phyloP scores from a whole-genome alignment of 768 basidiomycete species.

The Hygrocybe punicea region DNA sequence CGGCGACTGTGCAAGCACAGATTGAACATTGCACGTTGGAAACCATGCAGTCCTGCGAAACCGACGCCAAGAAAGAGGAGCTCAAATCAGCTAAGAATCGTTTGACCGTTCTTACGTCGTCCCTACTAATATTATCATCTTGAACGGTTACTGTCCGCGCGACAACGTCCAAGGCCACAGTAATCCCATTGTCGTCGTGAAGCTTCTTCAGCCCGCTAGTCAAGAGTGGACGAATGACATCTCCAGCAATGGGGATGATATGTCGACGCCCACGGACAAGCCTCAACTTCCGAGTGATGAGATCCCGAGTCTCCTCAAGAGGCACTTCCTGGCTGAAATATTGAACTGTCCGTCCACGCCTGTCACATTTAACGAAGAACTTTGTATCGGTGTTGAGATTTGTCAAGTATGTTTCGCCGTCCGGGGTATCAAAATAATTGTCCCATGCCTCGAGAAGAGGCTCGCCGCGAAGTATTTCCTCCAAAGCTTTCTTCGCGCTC shows the following conservation, averaged over 20 bases:
- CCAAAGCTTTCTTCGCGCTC: constrained; percentile 36
- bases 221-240: constrained; percentile 33
- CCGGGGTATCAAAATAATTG: constrained; percentile 43
- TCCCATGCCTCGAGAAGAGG: constrained; percentile 43
- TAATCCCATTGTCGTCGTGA: constrained; percentile 38
- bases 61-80: not conserved
- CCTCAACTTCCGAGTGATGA: constrained; percentile 35
- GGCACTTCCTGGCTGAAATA: constrained; percentile 37
- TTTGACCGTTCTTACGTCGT: constrained; percentile 29
- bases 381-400: constrained; percentile 32
- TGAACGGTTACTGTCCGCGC: constrained; percentile 40
- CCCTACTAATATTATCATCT: constrained; percentile 35
- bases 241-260: constrained; percentile 34
- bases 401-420: constrained; percentile 38
- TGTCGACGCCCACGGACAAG: constrained; percentile 37
- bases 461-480: constrained; percentile 39
- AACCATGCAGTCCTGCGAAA: not conserved
- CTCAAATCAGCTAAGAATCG: constrained; percentile 20
- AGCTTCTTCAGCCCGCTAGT: constrained; percentile 29
- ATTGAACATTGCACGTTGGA: constrained; percentile 33
- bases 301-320: constrained; percentile 30
- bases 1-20: constrained; percentile 34
- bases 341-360: constrained; percentile 35
- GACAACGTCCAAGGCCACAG: constrained; percentile 43
- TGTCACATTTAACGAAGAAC: constrained; percentile 41